Percentiles rank a stretch among this genome's conserved stretches.
These are phyloP conservation scores for Saturnispora hagleri DNA, from an alignment of 805 yeast species.

Conservation along the genomic window DNA sequence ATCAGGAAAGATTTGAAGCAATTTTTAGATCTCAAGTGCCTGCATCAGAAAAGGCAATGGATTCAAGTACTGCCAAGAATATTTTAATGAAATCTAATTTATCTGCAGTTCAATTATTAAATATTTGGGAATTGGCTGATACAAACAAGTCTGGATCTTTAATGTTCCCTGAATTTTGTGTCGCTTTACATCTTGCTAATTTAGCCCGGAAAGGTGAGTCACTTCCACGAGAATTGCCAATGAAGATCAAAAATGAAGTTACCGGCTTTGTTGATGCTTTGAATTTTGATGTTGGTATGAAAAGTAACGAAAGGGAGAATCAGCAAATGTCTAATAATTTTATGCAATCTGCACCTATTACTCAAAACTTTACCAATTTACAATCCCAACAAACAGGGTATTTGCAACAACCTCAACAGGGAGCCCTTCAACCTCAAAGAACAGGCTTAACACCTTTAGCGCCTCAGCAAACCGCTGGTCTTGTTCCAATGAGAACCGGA, in stretches of 20 bases:
- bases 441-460: constrained; percentile 37
- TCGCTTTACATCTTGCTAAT: constrained; percentile 82
- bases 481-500: constrained; percentile 43
- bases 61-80: constrained; percentile 68
- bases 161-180: constrained; percentile 88
- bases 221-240: constrained; percentile 65
- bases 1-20: constrained; percentile 80
- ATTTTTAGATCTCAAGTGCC: constrained; percentile 74
- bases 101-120: constrained; percentile 65
- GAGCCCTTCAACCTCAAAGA: constrained; percentile 37
- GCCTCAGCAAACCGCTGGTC: constrained; percentile 26
- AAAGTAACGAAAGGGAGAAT: constrained; percentile 5
- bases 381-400: constrained; percentile 24
- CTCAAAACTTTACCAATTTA: neutral
- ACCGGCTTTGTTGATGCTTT: constrained; percentile 84
- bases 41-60: constrained; percentile 55
- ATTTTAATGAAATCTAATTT: constrained; percentile 75
- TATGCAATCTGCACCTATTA: constrained; percentile 3
- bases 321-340: constrained; percentile 7
- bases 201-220: constrained; percentile 68
- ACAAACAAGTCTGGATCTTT: constrained; percentile 77
- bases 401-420: constrained; percentile 20
- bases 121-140: constrained; percentile 88
- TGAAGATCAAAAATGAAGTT: constrained; percentile 71
- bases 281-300: constrained; percentile 60